These are phyloP conservation scores for Gossypium schwendimanii DNA, from an alignment of 441 rosid genomes.

Conservation along the genomic window DNA sequence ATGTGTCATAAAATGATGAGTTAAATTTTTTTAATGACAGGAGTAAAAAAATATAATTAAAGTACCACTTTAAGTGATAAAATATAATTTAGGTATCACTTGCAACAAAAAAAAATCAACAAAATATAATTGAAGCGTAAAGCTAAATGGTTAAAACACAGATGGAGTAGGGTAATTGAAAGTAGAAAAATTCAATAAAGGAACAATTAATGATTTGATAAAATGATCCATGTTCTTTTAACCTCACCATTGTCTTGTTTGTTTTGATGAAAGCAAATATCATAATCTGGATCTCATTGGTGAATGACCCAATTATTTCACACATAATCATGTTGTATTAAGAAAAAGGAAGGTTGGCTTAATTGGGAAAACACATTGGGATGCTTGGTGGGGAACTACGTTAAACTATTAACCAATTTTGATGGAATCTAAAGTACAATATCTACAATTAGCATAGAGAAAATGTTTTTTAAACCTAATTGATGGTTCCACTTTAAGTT, in stretches of 20 bases:
- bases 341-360: neutral
- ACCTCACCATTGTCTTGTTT: neutral
- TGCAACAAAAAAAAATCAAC: no score
- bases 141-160: no score
- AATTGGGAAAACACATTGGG: neutral
- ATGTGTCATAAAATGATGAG: no score
- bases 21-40: no score
- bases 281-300: neutral
- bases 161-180: no score
- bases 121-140: no score
- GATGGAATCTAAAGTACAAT: neutral
- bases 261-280: neutral
- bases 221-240: neutral
- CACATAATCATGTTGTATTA: neutral
- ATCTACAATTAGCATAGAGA: neutral
- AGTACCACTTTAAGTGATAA: no score
- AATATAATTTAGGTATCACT: no score
- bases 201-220: neutral
- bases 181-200: no score
- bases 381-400: neutral
- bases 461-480: neutral
- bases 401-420: constrained; percentile 3
- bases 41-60: no score
- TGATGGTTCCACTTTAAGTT: neutral
- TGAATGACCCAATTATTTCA: neutral